phyloP scores from a whole-genome alignment of 805 yeast genomes.

The Tetrapisispora nanseiensis region DNA sequence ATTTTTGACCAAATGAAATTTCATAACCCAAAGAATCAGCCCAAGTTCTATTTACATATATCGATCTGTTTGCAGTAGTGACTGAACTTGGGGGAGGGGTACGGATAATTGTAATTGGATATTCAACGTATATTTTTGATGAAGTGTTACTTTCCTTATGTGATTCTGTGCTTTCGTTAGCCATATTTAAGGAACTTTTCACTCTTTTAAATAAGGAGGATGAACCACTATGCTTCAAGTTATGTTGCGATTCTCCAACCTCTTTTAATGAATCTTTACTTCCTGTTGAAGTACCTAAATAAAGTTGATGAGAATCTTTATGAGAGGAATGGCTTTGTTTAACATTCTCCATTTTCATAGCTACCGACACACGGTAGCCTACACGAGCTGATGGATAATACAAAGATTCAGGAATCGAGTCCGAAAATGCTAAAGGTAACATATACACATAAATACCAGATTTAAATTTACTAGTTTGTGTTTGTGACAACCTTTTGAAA shows the following conservation, averaged over 20 bases:
- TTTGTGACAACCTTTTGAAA: background rate
- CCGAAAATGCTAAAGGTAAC: slow-evolving; percentile 50
- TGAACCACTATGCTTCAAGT: slow-evolving; percentile 4
- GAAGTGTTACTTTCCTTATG: slow-evolving; percentile 1
- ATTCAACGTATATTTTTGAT: slow-evolving; percentile 22
- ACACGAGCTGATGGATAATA: slow-evolving; percentile 29
- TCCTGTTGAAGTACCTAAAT: background rate
- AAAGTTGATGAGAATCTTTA: background rate
- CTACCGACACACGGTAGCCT: slow-evolving; percentile 13
- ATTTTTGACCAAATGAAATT: slow-evolving; percentile 62
- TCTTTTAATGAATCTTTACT: slow-evolving; percentile 7
- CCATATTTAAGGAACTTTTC: slow-evolving; percentile 17
- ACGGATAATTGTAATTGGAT: slow-evolving; percentile 30
- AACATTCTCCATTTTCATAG: slow-evolving; percentile 8
- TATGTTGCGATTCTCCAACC: slow-evolving; percentile 7
- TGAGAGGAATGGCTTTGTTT: slow-evolving; percentile 1
- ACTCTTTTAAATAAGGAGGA: slow-evolving; percentile 19
- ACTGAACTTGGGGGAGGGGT: slow-evolving; percentile 34
- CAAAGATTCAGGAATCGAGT: slow-evolving; percentile 49
- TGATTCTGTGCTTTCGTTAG: slow-evolving; percentile 6
- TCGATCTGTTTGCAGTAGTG: slow-evolving; percentile 53
- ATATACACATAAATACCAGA: slow-evolving; percentile 65
- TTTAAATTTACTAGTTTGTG: slow-evolving; percentile 22
- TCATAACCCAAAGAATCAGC: slow-evolving; percentile 62
- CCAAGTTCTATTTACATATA: slow-evolving; percentile 71